Evolutionary conservation across 345 rosid genomes (phyloP), one percentile per base, ranked within the genome.

Genomic region (Punica granatum): DNA sequence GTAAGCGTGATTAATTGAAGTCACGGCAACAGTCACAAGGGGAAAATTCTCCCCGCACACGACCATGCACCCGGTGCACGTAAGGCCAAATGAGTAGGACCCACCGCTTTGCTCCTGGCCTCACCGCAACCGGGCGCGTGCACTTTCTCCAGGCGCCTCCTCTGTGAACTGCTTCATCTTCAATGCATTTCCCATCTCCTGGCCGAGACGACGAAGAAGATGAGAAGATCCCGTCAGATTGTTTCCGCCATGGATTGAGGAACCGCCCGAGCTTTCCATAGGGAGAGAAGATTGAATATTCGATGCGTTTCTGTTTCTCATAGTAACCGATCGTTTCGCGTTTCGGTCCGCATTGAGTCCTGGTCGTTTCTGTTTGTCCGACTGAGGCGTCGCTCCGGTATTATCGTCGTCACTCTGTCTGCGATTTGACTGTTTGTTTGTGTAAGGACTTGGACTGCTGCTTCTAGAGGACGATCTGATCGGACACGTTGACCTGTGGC

Each of bases 401-500:
- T 26, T 13, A 56, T 56, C 49, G 49, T 16, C 49, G 12, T 30
- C 61, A 14, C 60, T 30, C 18, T 11, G 33, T 33, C 28, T 26
- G 61, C 61, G 30, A 56, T 56, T 56, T 26, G 34, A 56, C 61
- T 37, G 6, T 37, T 37, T 56, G 61, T 12, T 54, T 30, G 31
- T 3, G 19, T 14, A 18, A 21, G 30, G 58, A 21, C 10, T 7
- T 25, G 30, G 58, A n/a, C 58, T 56, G 31, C 30, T 12, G 58
- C 30, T 30, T 19, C 11, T 5, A 4, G 13, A 26, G 12, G 61
- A 12, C 4, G 58, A 51, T 56, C 26, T 30, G 61, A 56, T 56
- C 61, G 34, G 61, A 11, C 19, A 53, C 71, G 56, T 51, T 51
- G 54, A 44, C 32, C 59, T 68, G 5, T 28, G 1, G 30, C 64